Percentiles rank a stretch among this genome's conserved stretches.
phyloP scores from a whole-genome alignment of 2,329 filamentous ascomycete genomes.

The Fusarium secorum region DNA sequence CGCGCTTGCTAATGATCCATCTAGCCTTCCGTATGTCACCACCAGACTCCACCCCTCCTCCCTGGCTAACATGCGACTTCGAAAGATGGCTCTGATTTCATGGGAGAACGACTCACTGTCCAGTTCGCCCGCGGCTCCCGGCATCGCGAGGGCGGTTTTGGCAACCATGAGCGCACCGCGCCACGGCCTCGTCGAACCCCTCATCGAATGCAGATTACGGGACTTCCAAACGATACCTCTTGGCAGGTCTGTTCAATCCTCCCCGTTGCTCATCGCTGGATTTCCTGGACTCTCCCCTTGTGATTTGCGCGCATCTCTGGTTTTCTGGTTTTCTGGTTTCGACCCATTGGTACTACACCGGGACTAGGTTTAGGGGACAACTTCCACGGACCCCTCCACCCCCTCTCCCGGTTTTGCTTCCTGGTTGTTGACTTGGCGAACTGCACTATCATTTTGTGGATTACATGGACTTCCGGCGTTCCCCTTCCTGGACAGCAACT shows the following conservation, averaged over 20 bases:
- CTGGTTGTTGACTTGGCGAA: conserved; percentile 51
- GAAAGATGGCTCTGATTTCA: conserved; percentile 94
- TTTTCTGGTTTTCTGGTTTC: conserved; percentile 43
- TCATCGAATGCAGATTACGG: conserved; percentile 96
- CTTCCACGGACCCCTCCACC: conserved; percentile 40
- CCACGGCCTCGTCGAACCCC: conserved; percentile 90
- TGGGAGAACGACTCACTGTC: conserved; percentile 96
- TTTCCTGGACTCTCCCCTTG: conserved; percentile 49
- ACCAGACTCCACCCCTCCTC: conserved; percentile 18
- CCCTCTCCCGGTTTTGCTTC: conserved; percentile 40
- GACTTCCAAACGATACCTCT: conserved; percentile 97
- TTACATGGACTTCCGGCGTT: conserved; percentile 46
- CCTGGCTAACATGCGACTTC: conserved; percentile 37
- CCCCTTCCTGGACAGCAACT: conserved; percentile 70
- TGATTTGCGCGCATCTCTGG: conserved; percentile 45
- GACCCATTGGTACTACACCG: conserved; percentile 40
- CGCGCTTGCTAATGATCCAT: conserved; percentile 30
- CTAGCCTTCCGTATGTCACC: conserved; percentile 68
- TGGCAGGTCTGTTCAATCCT: conserved; percentile 94
- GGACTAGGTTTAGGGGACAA: conserved; percentile 41
- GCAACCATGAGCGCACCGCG: conserved; percentile 63
- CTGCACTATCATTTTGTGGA: conserved; percentile 48
- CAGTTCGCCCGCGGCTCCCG: conserved; percentile 93
- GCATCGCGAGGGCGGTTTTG: conserved; percentile 59
- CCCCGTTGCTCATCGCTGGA: conserved; percentile 64